Evolutionary conservation across 2,329 filamentous ascomycete species (phyloP).

Genomic region (Nannizziopsis arthrosporioides): DNA sequence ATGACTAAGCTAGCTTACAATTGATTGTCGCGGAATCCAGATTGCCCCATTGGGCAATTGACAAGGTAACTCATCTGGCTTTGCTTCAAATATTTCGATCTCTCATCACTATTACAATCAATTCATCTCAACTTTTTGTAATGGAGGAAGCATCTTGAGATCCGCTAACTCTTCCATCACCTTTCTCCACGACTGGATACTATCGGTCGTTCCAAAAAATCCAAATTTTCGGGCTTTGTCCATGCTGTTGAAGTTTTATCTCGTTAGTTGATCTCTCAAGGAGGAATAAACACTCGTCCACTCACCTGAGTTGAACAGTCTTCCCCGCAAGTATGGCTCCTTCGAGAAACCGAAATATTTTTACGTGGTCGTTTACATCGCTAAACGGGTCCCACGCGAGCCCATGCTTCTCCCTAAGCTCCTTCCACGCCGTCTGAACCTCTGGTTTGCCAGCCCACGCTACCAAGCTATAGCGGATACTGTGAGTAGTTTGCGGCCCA

Average conservation of each 20-base stretch:
- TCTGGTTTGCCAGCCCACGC: constrained; percentile 38
- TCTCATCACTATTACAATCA: neutral
- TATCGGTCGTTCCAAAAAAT: constrained; percentile 39
- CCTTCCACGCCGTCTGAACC: constrained; percentile 37
- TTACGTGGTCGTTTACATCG: constrained; percentile 28
- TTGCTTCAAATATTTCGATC: neutral
- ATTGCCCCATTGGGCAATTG: neutral
- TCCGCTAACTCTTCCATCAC: constrained; percentile 34
- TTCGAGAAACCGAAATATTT: constrained; percentile 39
- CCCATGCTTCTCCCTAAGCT: constrained; percentile 33
- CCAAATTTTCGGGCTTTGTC: constrained; percentile 38
- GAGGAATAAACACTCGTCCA: neutral
- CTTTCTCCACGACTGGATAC: constrained; percentile 33
- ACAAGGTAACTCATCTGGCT: too few species aligned
- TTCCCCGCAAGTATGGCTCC: constrained; percentile 25
- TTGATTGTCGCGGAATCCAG: neutral
- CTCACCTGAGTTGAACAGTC: constrained; percentile 24
- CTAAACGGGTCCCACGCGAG: constrained; percentile 33
- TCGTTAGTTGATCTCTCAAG: constrained; percentile 8
- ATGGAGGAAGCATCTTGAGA: constrained; percentile 34
- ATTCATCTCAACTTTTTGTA: constrained; percentile 4
- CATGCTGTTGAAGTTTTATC: constrained; percentile 22
- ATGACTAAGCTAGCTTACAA: too few species aligned
- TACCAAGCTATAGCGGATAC: constrained; percentile 32
- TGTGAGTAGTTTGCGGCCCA: constrained; percentile 32